phyloP scores from a whole-genome alignment of 1,139 yeast genomes.

The Scheffersomyces lignicola region DNA sequence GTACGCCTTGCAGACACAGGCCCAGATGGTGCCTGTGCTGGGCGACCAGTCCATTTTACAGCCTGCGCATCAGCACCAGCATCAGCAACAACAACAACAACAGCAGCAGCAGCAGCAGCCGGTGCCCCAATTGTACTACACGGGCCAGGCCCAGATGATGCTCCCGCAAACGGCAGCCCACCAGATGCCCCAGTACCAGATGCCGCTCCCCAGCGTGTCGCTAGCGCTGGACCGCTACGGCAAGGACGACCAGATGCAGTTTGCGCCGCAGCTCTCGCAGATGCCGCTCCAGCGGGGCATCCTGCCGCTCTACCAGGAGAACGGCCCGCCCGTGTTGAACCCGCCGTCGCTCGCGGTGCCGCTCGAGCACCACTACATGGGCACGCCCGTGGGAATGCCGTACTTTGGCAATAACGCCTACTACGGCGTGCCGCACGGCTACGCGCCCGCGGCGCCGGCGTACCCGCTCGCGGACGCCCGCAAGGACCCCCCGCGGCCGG shows the following conservation, averaged over 20 bases:
- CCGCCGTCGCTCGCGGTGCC: slow-evolving; percentile 8
- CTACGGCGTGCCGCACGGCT: too few relatives aligned
- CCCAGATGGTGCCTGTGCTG: background rate
- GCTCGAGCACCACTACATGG: slow-evolving; percentile 6
- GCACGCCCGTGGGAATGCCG: background rate
- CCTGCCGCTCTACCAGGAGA: slow-evolving; percentile 4
- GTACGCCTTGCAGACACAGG: slow-evolving; percentile 1
- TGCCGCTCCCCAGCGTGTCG: background rate
- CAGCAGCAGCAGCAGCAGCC: slow-evolving; percentile 3
- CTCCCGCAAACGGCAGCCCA: background rate
- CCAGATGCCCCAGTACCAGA: background rate
- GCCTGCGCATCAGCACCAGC: slow-evolving; percentile 8
- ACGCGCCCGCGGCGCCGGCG: background rate
- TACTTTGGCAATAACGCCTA: background rate
- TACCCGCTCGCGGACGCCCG: background rate
- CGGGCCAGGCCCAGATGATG: slow-evolving; percentile 1
- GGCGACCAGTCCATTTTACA: slow-evolving; percentile 4
- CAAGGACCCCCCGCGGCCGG: slow-evolving; percentile 1
- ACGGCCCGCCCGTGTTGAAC: slow-evolving; percentile 5
- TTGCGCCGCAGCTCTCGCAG: background rate
- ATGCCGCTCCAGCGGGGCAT: slow-evolving; percentile 5
- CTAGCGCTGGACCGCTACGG: background rate
- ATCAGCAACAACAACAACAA: slow-evolving; percentile 5
- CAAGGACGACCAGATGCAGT: slow-evolving; percentile 3
- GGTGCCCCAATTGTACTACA: slow-evolving; percentile 1